Base-by-base conservation (phyloP, 2,329 filamentous ascomycete species). In the Phyllosticta capitalensis region DNA sequence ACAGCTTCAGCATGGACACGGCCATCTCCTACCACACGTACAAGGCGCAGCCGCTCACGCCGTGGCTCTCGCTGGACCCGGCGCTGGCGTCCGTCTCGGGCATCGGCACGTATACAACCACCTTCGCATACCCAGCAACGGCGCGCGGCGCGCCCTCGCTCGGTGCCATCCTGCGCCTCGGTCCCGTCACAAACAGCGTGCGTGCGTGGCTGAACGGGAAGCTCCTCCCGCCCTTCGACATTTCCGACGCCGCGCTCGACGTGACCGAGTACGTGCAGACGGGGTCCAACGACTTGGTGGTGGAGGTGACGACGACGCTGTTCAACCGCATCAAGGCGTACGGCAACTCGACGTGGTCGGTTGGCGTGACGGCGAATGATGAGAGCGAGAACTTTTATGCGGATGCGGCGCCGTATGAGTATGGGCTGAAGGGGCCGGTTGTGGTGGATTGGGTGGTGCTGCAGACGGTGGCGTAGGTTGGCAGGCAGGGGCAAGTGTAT, bases 1-100 rank as follows among this genome's bases (percentile, higher is more conserved):
- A 77, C 56, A 60, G 73, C 9, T 71, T 59, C n/a, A 61, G 68
- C 17, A 48, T 65, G 22, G 74, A 74, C 54, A 69, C 67, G 1
- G 73, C 69, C 53, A 61, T 63, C 52, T 63, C 59, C 6, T 52
- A 58, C 1, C 67, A 71, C 63, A 62, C 62, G 2, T 63, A 74
- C 30, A 24, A 56, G 4, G 59, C 61, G 33, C n/a, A 56, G 14
- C 51, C 63, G 1, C 66, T 76, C 0, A 24, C 67, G 3, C 67
- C 75, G 2, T 78, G 75, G 74, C 64, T 64, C 9, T 33, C 67
- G 3, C 69, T 76, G 19, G 62, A 64, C 9, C 52, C 65, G 0
- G 64, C 62, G 1, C 63, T 75, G 0, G 56, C 58, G 24, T 70
- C 68, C 52, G 66, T 68, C 1, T 71, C 66, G 28, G 74, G 73